Conservation (phyloP, 441 rosid species). For the Aquilaria agallochum region DNA sequence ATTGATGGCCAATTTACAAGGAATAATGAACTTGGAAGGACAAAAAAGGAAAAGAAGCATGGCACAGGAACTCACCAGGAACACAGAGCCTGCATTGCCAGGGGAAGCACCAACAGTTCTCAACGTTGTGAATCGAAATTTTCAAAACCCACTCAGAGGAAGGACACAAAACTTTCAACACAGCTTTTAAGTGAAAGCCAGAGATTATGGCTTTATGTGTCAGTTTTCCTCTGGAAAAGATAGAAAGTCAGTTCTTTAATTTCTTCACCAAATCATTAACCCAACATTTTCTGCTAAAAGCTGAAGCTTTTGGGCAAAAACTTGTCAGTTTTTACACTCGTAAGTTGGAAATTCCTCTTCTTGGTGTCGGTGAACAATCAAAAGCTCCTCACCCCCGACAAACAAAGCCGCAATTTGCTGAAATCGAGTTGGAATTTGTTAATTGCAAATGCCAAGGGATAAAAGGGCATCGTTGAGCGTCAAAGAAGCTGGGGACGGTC, state of each 20-base stretch:
- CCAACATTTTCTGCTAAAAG: conserved; percentile 8
- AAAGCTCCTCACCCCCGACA: conserved; percentile 2
- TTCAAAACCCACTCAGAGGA: conserved; percentile 25
- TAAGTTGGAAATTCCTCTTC: conserved; percentile 18
- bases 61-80: conserved; percentile 36
- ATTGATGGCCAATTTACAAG: not conserved
- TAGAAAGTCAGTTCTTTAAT: conserved; percentile 19
- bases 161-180: conserved; percentile 27
- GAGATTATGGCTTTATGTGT: conserved; percentile 21
- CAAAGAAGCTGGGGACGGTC: conserved; percentile 10
- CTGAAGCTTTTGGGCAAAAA: conserved; percentile 17
- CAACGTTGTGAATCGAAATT: conserved; percentile 16
- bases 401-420: conserved; percentile 7
- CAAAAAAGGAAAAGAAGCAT: not conserved
- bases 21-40: not conserved
- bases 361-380: conserved; percentile 5
- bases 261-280: conserved; percentile 8
- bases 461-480: conserved; percentile 14
- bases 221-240: conserved; percentile 24
- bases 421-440: conserved; percentile 9
- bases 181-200: conserved; percentile 19
- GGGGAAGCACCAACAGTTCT: conserved; percentile 14
- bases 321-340: conserved; percentile 24
- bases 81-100: conserved; percentile 38
- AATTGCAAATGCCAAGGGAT: not conserved